Evolutionary conservation across 2,329 filamentous ascomycete genomes (phyloP), one percentile per base, ranked within the genome.

Genomic region (Didymella lethalis): DNA sequence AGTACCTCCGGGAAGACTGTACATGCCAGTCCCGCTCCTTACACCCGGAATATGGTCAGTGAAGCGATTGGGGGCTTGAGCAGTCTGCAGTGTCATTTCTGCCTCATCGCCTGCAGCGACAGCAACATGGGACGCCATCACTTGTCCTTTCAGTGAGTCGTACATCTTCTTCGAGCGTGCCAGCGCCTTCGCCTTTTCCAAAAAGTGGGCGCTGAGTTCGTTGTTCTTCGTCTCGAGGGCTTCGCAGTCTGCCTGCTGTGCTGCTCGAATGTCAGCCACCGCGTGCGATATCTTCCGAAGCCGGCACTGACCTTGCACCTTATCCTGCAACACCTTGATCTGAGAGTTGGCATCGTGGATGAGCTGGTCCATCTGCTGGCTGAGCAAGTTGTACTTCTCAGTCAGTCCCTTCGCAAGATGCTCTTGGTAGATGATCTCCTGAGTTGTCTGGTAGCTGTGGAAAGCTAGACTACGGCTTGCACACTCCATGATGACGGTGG

Each of bases 401-500:
- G 85, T 87, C 61, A 96, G 78, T 10, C 84, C 88, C 69, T 88
- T 92, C 43, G 86, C 87, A 1, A 92, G 78, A 65, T 90, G 88
- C 66, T 92, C 88, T 72, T 96, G 91, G 69, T 93, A 96, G 51
- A 89, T 84, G 58, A 96, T 90, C 77, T 97, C 91, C 69, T 95
- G 91, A 2, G 88, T 88, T 20, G 88, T 88, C 73, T 97, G 93
- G 69, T 96, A 97, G 29, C 87, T 88, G 89, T 92, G 96, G 73
- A 97, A 97, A 31, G 85, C 86, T 64, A 97, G 77, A 1, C 89
- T 92, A 65, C 91, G 85, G 5, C 89, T 88, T 23, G 92, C 90
- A 76, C 92, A 96, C 68, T 97, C 93, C 84, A 96, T 92, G 63
- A 97, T 90, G 29, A 89, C 83, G 32, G 84, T 88, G 0, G 94